Evolutionary conservation across 805 yeast species (phyloP), one percentile per base, ranked within the genome.

Genomic region (Scheffersomyces lignosus): DNA sequence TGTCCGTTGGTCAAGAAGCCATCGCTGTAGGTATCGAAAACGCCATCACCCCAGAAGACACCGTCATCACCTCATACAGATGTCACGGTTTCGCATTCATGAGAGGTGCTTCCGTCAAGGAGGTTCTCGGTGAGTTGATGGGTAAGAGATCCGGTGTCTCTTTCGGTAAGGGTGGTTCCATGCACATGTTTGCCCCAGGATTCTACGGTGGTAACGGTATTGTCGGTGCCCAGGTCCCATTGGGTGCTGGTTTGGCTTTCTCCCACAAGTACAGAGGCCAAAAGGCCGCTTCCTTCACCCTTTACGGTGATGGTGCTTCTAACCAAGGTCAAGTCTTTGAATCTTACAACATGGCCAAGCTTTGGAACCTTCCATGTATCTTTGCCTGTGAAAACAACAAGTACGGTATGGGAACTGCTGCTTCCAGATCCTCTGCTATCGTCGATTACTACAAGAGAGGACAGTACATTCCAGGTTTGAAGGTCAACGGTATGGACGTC

Each of bases 171-270:
- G 99, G 99, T 75, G 99, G 99, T 56, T 93, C 99, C 49, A 93
- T 93, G 99, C 99, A 93, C 75, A 87, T 93, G 90, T 93, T 83
- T 66, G 87, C 95, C 33, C 82, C 83, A 31, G 95, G 95, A 44
- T 93, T 93, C 77, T 93, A 84, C 70, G 99, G 99, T 66, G 99
- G 99, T 71, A 93, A 93, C 72, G 99, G 99, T 76, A 93, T 93
- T 66, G 99, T 93, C 38, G 99, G 99, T 64, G 99, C 98, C 36
- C 99, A 93, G 74, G 97, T 93, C 40, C 96, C 99, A 47, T 78
- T 93, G 55, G 99, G 99, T 63, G 88, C 96, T 38, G 99, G 99
- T 56, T 76, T 93, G 51, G 95, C 96, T n/a, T 93, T 90, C 70
- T 96, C 98, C 49, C 98, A 93, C 74, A 89, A 89, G 73, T 93